These are phyloP conservation scores for Suhomyces kilbournensis DNA, from an alignment of 805 yeast species.

Conservation along the genomic window DNA sequence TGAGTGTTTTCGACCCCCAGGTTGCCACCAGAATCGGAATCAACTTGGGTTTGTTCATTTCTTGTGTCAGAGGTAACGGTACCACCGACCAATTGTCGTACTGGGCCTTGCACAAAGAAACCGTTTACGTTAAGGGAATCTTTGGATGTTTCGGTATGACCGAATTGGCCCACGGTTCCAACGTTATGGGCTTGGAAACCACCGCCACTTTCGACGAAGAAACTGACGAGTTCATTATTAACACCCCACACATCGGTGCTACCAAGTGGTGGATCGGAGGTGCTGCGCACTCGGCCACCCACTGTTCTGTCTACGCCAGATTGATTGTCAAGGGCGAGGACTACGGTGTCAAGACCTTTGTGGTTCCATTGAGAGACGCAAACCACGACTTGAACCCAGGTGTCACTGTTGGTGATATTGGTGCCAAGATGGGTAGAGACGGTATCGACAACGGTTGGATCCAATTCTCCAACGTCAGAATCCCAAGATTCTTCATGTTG, in stretches of 20 bases:
- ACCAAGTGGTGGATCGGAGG: slow-evolving; percentile 53
- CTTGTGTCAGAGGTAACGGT: slow-evolving; percentile 41
- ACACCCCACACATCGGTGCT: slow-evolving; percentile 48
- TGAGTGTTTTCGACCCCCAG: slow-evolving; percentile 38
- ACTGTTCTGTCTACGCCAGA: slow-evolving; percentile 40
- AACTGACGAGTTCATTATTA: slow-evolving; percentile 41
- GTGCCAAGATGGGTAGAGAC: slow-evolving; percentile 49
- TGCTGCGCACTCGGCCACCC: slow-evolving; percentile 48
- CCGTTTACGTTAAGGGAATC: slow-evolving; percentile 31
- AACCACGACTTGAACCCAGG: slow-evolving; percentile 44
- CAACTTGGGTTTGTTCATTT: slow-evolving; percentile 38
- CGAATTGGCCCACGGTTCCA: slow-evolving; percentile 80
- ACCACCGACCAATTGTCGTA: slow-evolving; percentile 36
- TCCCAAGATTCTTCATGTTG: slow-evolving; percentile 46
- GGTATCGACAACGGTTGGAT: slow-evolving; percentile 51
- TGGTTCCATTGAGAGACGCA: slow-evolving; percentile 45
- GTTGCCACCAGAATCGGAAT: slow-evolving; percentile 37
- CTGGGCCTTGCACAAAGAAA: slow-evolving; percentile 36
- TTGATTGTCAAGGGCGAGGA: slow-evolving; percentile 43
- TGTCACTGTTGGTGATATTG: slow-evolving; percentile 45
- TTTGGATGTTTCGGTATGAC: slow-evolving; percentile 95
- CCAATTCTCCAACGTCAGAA: slow-evolving; percentile 42
- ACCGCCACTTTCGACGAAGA: slow-evolving; percentile 46
- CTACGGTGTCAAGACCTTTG: slow-evolving; percentile 46
- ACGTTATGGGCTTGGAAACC: slow-evolving; percentile 92